A percentile compares a stretch with the other conserved stretches of the same genome.
These are phyloP conservation scores for Populus davidiana DNA, from an alignment of 345 rosid genomes.

Conservation along the genomic window DNA sequence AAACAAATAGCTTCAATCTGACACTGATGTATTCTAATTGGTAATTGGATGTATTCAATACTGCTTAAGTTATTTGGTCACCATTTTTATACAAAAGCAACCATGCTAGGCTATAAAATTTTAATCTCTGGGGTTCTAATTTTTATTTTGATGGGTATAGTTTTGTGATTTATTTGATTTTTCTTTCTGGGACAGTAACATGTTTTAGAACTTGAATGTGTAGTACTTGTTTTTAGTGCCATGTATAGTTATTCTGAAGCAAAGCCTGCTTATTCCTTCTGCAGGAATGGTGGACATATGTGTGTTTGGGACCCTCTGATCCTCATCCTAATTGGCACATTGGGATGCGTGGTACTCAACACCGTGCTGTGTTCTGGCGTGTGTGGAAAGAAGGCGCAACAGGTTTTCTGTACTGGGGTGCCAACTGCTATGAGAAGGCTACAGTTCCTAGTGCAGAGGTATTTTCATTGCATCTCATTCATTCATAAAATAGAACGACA, in stretches of 20 bases:
- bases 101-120: not conserved
- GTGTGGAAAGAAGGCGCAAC: conserved; percentile 99
- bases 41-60: not conserved
- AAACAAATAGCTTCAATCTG: not conserved
- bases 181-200: not conserved
- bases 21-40: not conserved
- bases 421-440: conserved; percentile 94
- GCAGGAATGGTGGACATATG: conserved; percentile 99
- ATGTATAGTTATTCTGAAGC: conserved; percentile 4
- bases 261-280: conserved; percentile 12
- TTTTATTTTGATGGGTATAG: not conserved
- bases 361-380: conserved; percentile 98
- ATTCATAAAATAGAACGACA: not conserved
- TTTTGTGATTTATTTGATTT: not conserved
- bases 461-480: conserved; percentile 14
- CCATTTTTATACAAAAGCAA: not conserved
- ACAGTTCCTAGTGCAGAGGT: conserved; percentile 94
- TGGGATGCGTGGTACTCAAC: conserved; percentile 98
- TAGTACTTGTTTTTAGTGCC: not conserved
- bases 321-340: conserved; percentile 99
- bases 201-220: not conserved
- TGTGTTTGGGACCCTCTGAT: conserved; percentile 96
- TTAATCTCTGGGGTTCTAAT: not conserved
- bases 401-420: conserved; percentile 96
- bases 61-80: not conserved